Evolutionary conservation across 2,329 filamentous ascomycete species (phyloP).

Genomic region (Colletotrichum costaricense): DNA sequence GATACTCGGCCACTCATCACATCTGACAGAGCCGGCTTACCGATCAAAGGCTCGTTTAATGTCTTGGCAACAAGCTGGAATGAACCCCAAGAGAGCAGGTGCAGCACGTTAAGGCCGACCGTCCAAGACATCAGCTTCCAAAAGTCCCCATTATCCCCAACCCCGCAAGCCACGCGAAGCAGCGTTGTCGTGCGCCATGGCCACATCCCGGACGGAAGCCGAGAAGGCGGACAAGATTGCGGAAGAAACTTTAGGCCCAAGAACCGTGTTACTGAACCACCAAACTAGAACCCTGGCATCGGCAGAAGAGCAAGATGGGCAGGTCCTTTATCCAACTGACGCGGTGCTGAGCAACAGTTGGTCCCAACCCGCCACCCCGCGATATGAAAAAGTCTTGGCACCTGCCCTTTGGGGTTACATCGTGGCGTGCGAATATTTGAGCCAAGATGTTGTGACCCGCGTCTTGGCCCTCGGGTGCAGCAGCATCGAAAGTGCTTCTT

Average conservation of each 20-base stretch:
- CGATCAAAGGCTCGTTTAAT: background rate
- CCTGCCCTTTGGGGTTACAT: constrained; percentile 32
- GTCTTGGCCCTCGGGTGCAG: background rate
- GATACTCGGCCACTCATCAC: background rate
- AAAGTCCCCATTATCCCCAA: background rate
- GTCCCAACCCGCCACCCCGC: background rate
- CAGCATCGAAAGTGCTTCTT: background rate
- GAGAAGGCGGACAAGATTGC: background rate
- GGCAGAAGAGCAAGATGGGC: constrained; percentile 12
- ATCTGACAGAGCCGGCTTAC: background rate
- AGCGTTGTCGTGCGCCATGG: background rate
- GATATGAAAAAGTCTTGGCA: constrained; percentile 29
- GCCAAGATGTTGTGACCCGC: background rate
- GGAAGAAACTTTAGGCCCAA: background rate
- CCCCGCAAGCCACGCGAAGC: background rate
- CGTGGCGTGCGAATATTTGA: constrained; percentile 4
- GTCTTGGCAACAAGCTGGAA: background rate
- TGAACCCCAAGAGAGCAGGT: constrained; percentile 2
- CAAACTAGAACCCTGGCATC: background rate
- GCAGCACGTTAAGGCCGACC: background rate
- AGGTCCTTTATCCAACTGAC: constrained; percentile 11
- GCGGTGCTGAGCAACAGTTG: constrained; percentile 2
- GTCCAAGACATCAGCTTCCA: background rate
- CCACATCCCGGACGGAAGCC: background rate
- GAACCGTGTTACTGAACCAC: background rate